A percentile compares a stretch with the other conserved stretches of the same genome.
phyloP scores from a whole-genome alignment of 2,329 filamentous ascomycete species.

The Claviceps cyperi region DNA sequence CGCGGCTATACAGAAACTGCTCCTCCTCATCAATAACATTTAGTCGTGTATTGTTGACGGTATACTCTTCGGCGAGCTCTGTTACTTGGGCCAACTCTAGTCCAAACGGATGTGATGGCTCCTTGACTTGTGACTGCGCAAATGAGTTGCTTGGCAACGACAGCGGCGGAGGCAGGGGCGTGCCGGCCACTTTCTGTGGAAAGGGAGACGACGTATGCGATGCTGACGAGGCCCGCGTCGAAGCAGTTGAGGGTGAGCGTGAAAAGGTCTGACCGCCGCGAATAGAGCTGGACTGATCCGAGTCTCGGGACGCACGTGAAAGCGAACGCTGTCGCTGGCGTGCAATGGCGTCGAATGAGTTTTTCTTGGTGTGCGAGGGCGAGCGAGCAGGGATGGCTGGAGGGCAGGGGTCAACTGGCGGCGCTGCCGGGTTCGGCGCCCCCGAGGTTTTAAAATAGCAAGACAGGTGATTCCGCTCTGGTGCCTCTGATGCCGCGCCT shows the following conservation, averaged over 20 bases:
- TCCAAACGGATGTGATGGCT: constrained; percentile 58
- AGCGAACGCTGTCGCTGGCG: constrained; percentile 47
- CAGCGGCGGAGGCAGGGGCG: constrained; percentile 17
- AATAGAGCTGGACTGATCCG: constrained; percentile 36
- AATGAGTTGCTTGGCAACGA: constrained; percentile 13
- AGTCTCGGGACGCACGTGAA: constrained; percentile 42
- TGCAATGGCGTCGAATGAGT: constrained; percentile 57
- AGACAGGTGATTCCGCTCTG: constrained; percentile 52
- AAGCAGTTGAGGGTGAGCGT: constrained; percentile 38
- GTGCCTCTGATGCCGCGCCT: constrained; percentile 42
- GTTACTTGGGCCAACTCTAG: constrained; percentile 83
- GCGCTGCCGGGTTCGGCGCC: constrained; percentile 19
- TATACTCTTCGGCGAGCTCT: constrained; percentile 83
- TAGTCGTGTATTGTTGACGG: constrained; percentile 41
- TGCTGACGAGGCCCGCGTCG: constrained; percentile 35
- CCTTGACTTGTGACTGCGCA: constrained; percentile 22
- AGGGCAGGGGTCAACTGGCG: constrained; percentile 22
- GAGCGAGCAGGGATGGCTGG: constrained; percentile 59
- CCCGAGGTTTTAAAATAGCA: constrained; percentile 47
- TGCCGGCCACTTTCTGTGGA: constrained; percentile 15
- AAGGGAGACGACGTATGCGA: constrained; percentile 23
- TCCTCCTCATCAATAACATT: constrained; percentile 53
- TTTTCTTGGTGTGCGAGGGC: constrained; percentile 78
- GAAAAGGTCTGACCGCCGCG: constrained; percentile 43
- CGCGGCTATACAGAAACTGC: constrained; percentile 50